Percentiles rank a stretch among this genome's conserved stretches.
These are phyloP conservation scores for Talaromyces sp. DNA, from an alignment of 2,329 filamentous ascomycete species.

Conservation along the genomic window DNA sequence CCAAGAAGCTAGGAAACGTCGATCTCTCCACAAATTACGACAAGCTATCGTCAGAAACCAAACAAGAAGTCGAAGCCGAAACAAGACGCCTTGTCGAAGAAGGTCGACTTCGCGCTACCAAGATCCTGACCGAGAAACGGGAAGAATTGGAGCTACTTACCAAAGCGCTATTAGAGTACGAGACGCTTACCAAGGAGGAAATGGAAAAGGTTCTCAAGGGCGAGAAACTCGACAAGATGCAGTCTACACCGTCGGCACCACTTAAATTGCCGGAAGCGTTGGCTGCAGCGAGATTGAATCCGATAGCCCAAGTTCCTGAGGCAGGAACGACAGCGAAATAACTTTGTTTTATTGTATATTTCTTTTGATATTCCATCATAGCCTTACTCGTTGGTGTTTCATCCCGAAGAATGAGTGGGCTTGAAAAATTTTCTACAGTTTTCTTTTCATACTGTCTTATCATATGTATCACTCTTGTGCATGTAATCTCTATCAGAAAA, in stretches of 20 bases:
- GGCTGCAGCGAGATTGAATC: constrained; percentile 27
- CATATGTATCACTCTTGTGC: not conserved
- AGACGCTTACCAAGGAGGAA: constrained; percentile 83
- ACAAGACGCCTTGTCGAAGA: constrained; percentile 81
- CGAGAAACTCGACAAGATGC: constrained; percentile 68
- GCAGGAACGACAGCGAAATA: constrained; percentile 4
- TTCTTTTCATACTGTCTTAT: not conserved
- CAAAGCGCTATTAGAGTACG: constrained; percentile 86
- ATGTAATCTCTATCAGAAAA: constrained; percentile 1
- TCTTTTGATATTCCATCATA: not conserved
- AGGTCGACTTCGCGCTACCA: constrained; percentile 66
- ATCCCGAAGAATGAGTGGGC: not conserved
- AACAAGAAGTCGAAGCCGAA: constrained; percentile 79
- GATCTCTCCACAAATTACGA: constrained; percentile 79
- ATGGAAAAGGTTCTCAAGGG: constrained; percentile 86
- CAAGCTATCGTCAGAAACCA: constrained; percentile 76
- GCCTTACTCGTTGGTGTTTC: not conserved
- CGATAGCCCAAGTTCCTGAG: constrained; percentile 18
- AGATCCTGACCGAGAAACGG: constrained; percentile 67
- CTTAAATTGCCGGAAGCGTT: constrained; percentile 62
- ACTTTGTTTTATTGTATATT: not conserved
- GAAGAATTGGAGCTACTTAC: constrained; percentile 84
- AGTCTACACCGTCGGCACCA: constrained; percentile 48
- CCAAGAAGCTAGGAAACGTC: constrained; percentile 77
- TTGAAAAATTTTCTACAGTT: not conserved